Base-by-base conservation (phyloP, 2,329 filamentous ascomycete species). In the Purpureocillium lavendulum region DNA sequence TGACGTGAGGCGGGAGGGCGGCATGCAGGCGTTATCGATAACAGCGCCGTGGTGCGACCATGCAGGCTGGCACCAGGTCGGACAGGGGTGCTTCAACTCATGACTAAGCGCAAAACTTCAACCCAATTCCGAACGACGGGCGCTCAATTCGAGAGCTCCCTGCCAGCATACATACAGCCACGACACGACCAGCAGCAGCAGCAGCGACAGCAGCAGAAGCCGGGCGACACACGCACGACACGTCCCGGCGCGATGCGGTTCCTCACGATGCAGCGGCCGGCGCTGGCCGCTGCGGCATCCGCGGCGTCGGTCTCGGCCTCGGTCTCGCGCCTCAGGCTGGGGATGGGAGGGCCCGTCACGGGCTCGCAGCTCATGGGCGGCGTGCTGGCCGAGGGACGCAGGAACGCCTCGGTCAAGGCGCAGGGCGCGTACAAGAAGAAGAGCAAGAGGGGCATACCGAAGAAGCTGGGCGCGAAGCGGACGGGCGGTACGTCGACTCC, bases 401-500 rank as follows among this genome's bases (percentile, higher is more conserved):
- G 75, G 56, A 65, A 72, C 51, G 75, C 75, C 47, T 67, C 73
- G 17, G 74, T 78, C 57, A 81, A 81, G 57, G 69, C 76, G 33
- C 79, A 82, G 64, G 78, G 78, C 60, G 74, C 75, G 37, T 81
- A 82, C 63, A 94, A 84, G 54, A 57, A 77, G 50, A 69, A 68
- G 51, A 68, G 69, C 53, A 74, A 77, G 61, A 72, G 70, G 57
- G 76, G 74, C 17, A 70, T 77, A 44, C 69, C 74, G 24, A 95
- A 95, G 69, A 87, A 95, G 60, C 69, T 98, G 50, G 92, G 92
- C 50, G 89, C 90, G 5, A 98, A 98, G 73, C 87, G 90, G 64
- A 82, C 83, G 14, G 87, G 86, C 62, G 90, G 86, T 85, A 70
- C 33, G 77, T n/a, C n/a, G n/a, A n/a, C n/a, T n/a, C n/a, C n/a